These are phyloP conservation scores for Didymella arachidicola DNA, from an alignment of 2,329 filamentous ascomycete genomes.

Conservation along the genomic window DNA sequence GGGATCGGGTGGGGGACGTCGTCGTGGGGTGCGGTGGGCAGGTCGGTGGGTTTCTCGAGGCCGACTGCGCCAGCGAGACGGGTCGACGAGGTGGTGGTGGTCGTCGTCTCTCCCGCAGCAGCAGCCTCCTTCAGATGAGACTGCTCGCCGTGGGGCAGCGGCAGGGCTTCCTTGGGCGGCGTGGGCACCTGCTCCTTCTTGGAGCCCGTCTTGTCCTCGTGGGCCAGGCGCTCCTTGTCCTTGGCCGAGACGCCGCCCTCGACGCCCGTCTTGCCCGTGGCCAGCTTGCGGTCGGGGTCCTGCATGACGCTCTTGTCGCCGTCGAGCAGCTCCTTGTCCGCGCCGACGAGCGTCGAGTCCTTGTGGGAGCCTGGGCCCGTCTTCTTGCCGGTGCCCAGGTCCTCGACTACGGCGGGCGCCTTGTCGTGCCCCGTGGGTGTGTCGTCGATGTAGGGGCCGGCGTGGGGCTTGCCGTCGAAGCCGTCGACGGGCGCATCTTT, in stretches of 20 bases:
- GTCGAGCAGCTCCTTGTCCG: slow-evolving; percentile 55
- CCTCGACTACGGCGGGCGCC: slow-evolving; percentile 45
- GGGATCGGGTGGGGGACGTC: slow-evolving; percentile 76
- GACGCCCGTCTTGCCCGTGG: slow-evolving; percentile 87
- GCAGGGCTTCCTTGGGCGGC: slow-evolving; percentile 84
- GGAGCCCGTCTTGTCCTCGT: slow-evolving; percentile 70
- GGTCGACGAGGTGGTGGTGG: slow-evolving; percentile 13
- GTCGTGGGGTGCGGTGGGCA: slow-evolving; percentile 75
- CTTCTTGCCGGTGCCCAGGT: slow-evolving; percentile 48
- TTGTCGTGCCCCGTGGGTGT: slow-evolving; percentile 44
- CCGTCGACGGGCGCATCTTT: slow-evolving; percentile 92
- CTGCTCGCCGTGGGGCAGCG: slow-evolving; percentile 81
- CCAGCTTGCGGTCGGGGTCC: slow-evolving; percentile 76
- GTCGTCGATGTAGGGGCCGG: slow-evolving; percentile 77
- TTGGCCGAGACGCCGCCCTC: slow-evolving; percentile 91
- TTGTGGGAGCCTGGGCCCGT: slow-evolving; percentile 28
- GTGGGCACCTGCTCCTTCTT: slow-evolving; percentile 78
- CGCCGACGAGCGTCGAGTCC: slow-evolving; percentile 43
- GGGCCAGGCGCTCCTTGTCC: slow-evolving; percentile 74
- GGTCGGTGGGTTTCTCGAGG: slow-evolving; percentile 75
- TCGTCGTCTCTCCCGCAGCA: slow-evolving; percentile 8
- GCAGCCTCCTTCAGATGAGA: slow-evolving; percentile 59
- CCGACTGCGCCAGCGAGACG: slow-evolving; percentile 48
- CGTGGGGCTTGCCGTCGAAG: slow-evolving; percentile 90
- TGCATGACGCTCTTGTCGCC: slow-evolving; percentile 88